Conservation (phyloP, 2,329 filamentous ascomycete species). For the Hypoxylon sp. region DNA sequence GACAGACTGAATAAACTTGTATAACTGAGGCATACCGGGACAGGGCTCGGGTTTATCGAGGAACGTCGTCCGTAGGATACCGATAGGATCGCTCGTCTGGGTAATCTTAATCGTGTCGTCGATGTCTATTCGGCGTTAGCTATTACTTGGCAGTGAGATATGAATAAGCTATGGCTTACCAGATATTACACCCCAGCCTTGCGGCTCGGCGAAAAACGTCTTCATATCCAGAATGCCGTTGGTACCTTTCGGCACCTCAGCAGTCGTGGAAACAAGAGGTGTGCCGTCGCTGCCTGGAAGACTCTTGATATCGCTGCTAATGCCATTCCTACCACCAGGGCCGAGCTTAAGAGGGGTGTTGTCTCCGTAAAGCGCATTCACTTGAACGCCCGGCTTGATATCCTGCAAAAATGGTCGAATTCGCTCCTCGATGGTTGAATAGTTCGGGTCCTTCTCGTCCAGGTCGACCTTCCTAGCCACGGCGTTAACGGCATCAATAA, state of each 20-base stretch:
- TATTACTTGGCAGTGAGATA: not conserved
- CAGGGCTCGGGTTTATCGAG: constrained; percentile 78
- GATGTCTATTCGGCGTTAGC: constrained; percentile 68
- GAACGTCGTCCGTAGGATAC: constrained; percentile 87
- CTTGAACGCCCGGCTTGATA: constrained; percentile 75
- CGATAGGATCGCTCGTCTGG: constrained; percentile 80
- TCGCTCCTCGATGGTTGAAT: constrained; percentile 71
- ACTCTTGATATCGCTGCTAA: constrained; percentile 72
- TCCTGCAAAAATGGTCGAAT: constrained; percentile 83
- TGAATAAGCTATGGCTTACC: constrained; percentile 55
- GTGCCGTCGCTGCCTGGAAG: constrained; percentile 62
- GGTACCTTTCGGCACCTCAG: constrained; percentile 63
- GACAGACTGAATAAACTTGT: constrained; percentile 70
- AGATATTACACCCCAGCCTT: constrained; percentile 87
- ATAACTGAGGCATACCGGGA: constrained; percentile 86
- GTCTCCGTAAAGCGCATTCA: constrained; percentile 71
- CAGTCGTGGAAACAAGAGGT: constrained; percentile 58
- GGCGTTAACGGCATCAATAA: constrained; percentile 76
- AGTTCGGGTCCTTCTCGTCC: constrained; percentile 68
- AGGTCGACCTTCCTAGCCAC: constrained; percentile 78
- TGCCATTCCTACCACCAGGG: constrained; percentile 77
- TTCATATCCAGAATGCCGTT: constrained; percentile 71
- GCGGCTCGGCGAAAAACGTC: constrained; percentile 78
- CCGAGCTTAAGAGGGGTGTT: constrained; percentile 66
- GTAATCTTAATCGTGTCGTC: constrained; percentile 98